These are phyloP conservation scores for Chytriomyces sp. DNA, from an alignment of 192 early-diverging fungal species.

Conservation along the genomic window DNA sequence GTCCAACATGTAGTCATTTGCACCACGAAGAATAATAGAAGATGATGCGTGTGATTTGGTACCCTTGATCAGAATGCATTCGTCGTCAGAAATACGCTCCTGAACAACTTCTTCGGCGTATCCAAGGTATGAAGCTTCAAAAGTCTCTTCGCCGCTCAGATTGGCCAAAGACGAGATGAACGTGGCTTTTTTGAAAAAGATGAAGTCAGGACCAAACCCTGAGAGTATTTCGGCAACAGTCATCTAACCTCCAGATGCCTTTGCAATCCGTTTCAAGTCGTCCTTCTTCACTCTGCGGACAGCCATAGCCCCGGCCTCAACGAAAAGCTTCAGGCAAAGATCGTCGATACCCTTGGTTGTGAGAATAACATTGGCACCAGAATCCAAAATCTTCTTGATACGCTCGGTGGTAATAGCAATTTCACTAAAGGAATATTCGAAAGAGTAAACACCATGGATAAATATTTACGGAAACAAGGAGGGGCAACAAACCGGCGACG, in stretches of 20 bases:
- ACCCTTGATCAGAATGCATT: slow-evolving; percentile 93
- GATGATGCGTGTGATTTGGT: slow-evolving; percentile 87
- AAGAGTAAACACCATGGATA: background rate
- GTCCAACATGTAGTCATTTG: slow-evolving; percentile 99
- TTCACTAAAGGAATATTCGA: slow-evolving; percentile 66
- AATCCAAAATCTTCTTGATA: slow-evolving; percentile 90
- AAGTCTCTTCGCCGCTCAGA: slow-evolving; percentile 97
- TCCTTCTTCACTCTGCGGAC: slow-evolving; percentile 96
- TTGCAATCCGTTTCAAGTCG: slow-evolving; percentile 95
- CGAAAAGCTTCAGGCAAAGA: slow-evolving; percentile 96
- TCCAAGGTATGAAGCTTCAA: slow-evolving; percentile 87
- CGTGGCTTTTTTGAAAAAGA: slow-evolving; percentile 63
- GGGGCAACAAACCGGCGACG: slow-evolving; percentile 66
- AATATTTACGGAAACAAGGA: background rate
- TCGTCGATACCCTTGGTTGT: slow-evolving; percentile 99
- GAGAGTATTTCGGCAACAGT: background rate
- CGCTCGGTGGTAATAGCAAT: slow-evolving; percentile 95
- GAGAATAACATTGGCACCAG: slow-evolving; percentile 96
- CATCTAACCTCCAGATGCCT: slow-evolving; percentile 85
- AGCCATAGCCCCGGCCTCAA: slow-evolving; percentile 97
- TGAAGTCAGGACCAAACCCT: background rate
- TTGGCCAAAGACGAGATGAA: slow-evolving; percentile 94
- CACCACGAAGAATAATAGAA: slow-evolving; percentile 96
- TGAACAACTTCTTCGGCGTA: slow-evolving; percentile 95
- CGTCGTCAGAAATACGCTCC: slow-evolving; percentile 97